A percentile compares a stretch with the other conserved stretches of the same genome.
phyloP scores from a whole-genome alignment of 768 basidiomycete genomes.

The Suillus cothurnatus region DNA sequence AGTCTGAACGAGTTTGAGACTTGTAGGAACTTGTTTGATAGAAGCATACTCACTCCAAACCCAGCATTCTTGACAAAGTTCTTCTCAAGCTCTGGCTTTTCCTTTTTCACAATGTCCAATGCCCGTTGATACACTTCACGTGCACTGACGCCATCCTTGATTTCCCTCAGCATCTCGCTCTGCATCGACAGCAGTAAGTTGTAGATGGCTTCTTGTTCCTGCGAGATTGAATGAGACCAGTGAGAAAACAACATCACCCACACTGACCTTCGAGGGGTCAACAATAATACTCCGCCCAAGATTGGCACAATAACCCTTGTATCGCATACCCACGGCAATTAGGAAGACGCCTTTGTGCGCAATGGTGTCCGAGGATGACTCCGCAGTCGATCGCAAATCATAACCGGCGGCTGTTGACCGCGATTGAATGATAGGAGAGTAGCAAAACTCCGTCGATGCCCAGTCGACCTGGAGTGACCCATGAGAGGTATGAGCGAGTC shows the following conservation, averaged over 20 bases:
- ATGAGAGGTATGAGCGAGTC: conserved; percentile 1
- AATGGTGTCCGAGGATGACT: conserved; percentile 82
- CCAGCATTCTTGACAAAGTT: conserved; percentile 89
- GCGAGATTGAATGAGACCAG: conserved; percentile 8
- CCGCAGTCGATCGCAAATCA: conserved; percentile 84
- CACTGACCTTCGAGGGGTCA: conserved; percentile 79
- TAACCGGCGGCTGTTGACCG: conserved; percentile 82
- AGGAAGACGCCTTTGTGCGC: conserved; percentile 89
- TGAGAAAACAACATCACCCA: not conserved
- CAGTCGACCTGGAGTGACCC: conserved; percentile 72
- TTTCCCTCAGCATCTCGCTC: conserved; percentile 66
- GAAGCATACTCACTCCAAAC: conserved; percentile 65
- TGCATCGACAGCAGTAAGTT: conserved; percentile 78
- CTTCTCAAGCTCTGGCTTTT: conserved; percentile 81
- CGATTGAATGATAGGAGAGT: conserved; percentile 95
- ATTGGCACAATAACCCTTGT: conserved; percentile 92
- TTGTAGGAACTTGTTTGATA: not conserved
- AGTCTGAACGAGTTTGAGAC: conserved; percentile 52
- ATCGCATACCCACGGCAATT: conserved; percentile 85
- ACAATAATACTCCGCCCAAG: conserved; percentile 95
- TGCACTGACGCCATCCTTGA: conserved; percentile 77
- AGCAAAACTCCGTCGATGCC: conserved; percentile 89
- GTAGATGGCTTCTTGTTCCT: conserved; percentile 95
- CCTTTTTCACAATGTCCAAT: conserved; percentile 66
- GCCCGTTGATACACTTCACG: conserved; percentile 86